These are phyloP conservation scores for Alliaria petiolata DNA, from an alignment of 345 rosid genomes.

Conservation along the genomic window DNA sequence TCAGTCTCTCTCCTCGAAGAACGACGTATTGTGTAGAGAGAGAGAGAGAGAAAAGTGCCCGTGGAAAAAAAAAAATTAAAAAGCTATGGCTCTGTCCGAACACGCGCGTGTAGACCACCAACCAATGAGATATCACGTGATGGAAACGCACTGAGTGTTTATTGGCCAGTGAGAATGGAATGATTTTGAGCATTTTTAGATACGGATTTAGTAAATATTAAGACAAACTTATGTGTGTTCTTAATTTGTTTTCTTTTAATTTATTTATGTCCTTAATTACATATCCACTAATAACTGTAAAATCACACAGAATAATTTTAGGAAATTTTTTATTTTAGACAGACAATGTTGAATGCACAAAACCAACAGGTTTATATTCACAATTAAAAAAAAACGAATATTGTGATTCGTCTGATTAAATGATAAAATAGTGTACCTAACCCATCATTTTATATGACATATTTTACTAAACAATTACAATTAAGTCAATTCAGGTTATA, in stretches of 20 bases:
- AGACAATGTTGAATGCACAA: background rate
- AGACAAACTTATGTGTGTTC: background rate
- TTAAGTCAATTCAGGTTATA: conserved; percentile 19
- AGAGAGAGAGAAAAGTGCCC: conserved; percentile 13
- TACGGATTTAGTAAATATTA: background rate
- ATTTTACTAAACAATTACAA: background rate
- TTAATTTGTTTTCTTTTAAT: background rate
- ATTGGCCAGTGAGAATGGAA: conserved; percentile 15
- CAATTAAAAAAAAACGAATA: background rate
- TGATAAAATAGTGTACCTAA: conserved; percentile 15
- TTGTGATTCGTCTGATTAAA: background rate
- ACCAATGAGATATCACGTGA: background rate
- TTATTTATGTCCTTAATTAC: background rate
- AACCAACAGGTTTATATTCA: background rate
- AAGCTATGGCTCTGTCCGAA: conserved; percentile 14
- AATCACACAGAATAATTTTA: background rate
- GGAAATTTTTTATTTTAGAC: background rate
- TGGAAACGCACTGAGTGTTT: background rate
- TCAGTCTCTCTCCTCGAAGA: too few relatives aligned
- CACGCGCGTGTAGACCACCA: background rate
- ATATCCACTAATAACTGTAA: background rate
- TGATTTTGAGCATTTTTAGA: conserved; percentile 9
- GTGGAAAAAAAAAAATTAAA: conserved; percentile 9
- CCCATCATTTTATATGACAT: background rate
- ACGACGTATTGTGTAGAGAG: conserved; percentile 12